Evolutionary conservation across 306 rosid genomes (phyloP), one percentile per base, ranked within the genome.

Genomic region (Arachis stenosperma): DNA sequence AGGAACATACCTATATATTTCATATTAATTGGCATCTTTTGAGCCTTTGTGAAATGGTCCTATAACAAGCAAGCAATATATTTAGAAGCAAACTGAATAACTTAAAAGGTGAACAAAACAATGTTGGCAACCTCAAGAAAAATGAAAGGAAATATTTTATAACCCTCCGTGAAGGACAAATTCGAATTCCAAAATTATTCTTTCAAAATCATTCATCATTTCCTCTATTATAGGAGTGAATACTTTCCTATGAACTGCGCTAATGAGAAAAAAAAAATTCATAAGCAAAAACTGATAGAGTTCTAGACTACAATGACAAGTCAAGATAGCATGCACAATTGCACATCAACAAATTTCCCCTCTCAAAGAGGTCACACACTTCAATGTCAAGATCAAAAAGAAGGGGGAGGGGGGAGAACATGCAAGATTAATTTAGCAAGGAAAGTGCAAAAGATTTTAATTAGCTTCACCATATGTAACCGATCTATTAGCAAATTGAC

Each of bases 1-100:
- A 51, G 12, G 58, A 75, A 69, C 10, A 9, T 91, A 94, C 98
- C 98, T 85, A 94, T 94, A 77, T 89, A 91, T 79, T 94, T 94
- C 94, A 88, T 88, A 84, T 91, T 91, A 75, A 91, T 74, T 0
- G 82, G 47, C 92, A 84, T 85, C 92, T 89, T 90, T 60, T 12
- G 81, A 44, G 74, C 83, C 69, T 75, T 79, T 57, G 89, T 75
- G 75, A 91, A 89, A 88, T 91, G 86, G 80, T 85, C 92, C 98
- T 91, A 88, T 14, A 48, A 67, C 54, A 75, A 61, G 57, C 12
- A 62, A 69, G 58, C 60, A 39, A 65, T 30, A 63, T 17, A 75
- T 63, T 61, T 69, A 36, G 61, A 77, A 69, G 65, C 60, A 47
- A 30, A 66, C 66, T 71, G 15, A 64, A 64, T n/a, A 76, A 66